phyloP scores from a whole-genome alignment of 225 moss, liverwort and hornwort genomes.

The Asterella californica region DNA sequence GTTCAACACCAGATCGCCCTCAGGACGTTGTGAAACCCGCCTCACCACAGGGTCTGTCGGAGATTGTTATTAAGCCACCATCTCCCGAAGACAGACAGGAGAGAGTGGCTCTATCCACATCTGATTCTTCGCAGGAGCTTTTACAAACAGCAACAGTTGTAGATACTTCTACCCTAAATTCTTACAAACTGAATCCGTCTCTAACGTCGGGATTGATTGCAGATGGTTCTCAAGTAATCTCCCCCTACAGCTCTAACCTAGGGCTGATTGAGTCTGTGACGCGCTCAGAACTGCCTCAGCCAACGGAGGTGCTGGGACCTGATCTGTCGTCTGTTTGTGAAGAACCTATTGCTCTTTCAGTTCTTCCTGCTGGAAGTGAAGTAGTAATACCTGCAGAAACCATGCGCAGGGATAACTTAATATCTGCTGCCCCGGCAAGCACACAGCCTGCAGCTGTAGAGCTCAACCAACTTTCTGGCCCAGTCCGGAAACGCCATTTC shows the following conservation, averaged over 20 bases:
- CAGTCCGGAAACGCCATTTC: too few relatives aligned
- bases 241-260: conserved; percentile 4
- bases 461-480: not conserved
- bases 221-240: not conserved
- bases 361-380: not conserved
- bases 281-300: not conserved
- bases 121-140: not conserved
- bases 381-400: not conserved
- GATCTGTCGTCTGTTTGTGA: not conserved
- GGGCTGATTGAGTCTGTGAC: not conserved
- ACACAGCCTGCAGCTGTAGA: not conserved
- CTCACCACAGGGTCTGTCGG: not conserved
- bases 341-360: not conserved
- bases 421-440: not conserved
- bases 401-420: not conserved
- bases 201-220: not conserved
- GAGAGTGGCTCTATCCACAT: not conserved
- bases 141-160: not conserved
- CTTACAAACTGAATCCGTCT: not conserved
- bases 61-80: not conserved
- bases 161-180: not conserved
- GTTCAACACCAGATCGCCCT: conserved; percentile 15
- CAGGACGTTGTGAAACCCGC: conserved; percentile 2
- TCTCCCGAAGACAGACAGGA: not conserved
- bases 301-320: not conserved